A percentile compares a stretch with the other conserved stretches of the same genome.
Evolutionary conservation across 805 yeast genomes (phyloP).

Genomic region (Torulaspora gathmanii): DNA sequence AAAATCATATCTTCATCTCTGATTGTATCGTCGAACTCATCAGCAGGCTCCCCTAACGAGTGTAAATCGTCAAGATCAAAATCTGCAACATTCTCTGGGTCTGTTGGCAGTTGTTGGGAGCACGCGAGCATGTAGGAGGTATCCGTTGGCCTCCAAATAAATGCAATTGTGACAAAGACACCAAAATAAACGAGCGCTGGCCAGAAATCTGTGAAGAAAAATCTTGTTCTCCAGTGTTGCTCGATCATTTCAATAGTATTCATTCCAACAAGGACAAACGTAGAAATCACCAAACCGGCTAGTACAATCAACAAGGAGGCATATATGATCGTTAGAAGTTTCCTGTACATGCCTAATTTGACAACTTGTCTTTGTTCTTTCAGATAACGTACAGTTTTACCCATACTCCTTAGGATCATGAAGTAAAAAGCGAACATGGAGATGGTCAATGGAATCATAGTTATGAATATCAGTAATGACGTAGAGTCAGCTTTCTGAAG

Average conservation of each 20-base stretch:
- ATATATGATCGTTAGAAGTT: conserved; percentile 68
- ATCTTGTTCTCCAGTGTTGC: conserved; percentile 86
- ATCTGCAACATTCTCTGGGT: conserved; percentile 63
- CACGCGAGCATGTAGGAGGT: conserved; percentile 93
- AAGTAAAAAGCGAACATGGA: conserved; percentile 71
- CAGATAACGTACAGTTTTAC: conserved; percentile 66
- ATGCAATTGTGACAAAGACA: conserved; percentile 76
- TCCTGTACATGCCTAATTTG: conserved; percentile 81
- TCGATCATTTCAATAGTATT: conserved; percentile 73
- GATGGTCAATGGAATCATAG: conserved; percentile 66
- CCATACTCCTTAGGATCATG: conserved; percentile 65
- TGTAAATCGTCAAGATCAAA: conserved; percentile 57
- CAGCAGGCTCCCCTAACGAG: conserved; percentile 39
- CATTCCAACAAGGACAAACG: conserved; percentile 68
- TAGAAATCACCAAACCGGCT: conserved; percentile 64
- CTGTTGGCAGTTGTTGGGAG: conserved; percentile 86
- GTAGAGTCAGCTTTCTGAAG: conserved; percentile 48
- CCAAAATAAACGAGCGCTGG: conserved; percentile 82
- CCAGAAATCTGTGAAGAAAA: conserved; percentile 90
- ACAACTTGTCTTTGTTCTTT: conserved; percentile 86
- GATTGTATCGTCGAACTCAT: conserved; percentile 36
- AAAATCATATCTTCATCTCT: conserved; percentile 31
- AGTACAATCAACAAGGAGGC: conserved; percentile 65
- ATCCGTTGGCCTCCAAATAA: conserved; percentile 97
- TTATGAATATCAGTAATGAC: conserved; percentile 48